Conservation (phyloP, 306 rosid species). For the Carpinus viminea region DNA sequence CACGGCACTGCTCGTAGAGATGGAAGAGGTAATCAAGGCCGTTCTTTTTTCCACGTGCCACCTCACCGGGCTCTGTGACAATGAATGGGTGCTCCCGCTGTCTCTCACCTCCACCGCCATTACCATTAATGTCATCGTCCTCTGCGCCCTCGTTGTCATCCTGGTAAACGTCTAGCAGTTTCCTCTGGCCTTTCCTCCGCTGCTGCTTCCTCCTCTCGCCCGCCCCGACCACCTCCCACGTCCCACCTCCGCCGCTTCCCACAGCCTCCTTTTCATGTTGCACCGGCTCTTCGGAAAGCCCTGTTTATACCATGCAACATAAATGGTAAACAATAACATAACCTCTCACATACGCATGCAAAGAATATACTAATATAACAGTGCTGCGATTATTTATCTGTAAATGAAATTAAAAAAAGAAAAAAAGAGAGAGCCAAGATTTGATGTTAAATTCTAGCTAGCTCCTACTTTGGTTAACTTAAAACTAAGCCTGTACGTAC, state of each 20-base stretch:
- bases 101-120: slow-evolving; percentile 50
- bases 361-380: not conserved
- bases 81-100: slow-evolving; percentile 93
- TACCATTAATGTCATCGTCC: slow-evolving; percentile 32
- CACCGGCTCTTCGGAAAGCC: slow-evolving; percentile 93
- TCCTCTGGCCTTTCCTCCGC: slow-evolving; percentile 41
- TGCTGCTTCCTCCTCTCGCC: slow-evolving; percentile 51
- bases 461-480: not conserved
- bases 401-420: too few relatives aligned
- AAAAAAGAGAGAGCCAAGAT: not conserved
- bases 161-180: slow-evolving; percentile 20
- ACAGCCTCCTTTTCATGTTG: slow-evolving; percentile 71
- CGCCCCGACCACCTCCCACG: slow-evolving; percentile 47
- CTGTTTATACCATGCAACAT: slow-evolving; percentile 31
- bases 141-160: slow-evolving; percentile 40
- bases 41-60: slow-evolving; percentile 98
- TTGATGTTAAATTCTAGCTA: too few relatives aligned
- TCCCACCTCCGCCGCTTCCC: slow-evolving; percentile 71
- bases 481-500: not conserved
- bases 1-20: slow-evolving; percentile 90
- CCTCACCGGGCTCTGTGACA: slow-evolving; percentile 97
- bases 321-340: not conserved
- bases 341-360: not conserved
- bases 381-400: not conserved
- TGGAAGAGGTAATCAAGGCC: slow-evolving; percentile 94